Base-by-base conservation (phyloP, 169 alveolate species). In the Eimeria necatrix region DNA sequence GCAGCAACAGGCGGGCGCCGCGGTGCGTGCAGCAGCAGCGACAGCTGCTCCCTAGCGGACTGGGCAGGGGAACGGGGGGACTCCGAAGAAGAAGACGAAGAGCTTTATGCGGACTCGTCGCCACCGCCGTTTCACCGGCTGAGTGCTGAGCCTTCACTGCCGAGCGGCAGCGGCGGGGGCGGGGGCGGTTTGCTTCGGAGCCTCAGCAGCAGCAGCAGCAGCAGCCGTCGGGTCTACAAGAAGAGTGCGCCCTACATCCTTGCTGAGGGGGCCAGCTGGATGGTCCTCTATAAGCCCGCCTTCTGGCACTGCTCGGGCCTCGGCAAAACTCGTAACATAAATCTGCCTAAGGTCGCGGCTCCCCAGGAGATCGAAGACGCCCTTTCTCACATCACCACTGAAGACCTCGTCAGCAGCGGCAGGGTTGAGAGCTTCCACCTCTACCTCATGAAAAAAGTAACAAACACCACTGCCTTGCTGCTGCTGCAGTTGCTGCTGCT, bases 291-390 rank as follows among this genome's bases (percentile, higher is more conserved):
- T 52, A 96, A 96, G 56, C 97, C 97, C 24, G 97, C 97, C 6
- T 96, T 95, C 73, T 96, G 96, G 95, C 97, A 96, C 84, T 96
- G 97, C 70, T 96, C 97, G 16, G 97, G 97, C 4, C 81, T 95
- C 41, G 94, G 97, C 20, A 68, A 95, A 4, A 95, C 95, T 81
- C 91, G 95, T 20, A 84, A 94, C 16, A 86, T 95, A 26, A 85
- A 85, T 12, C 76, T 93, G 14, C 87, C 95, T 9, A 49, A 59
- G 41, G 85, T 83, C 8, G 78, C 52, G 24, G 71, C 81, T 16
- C 26, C 81, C 16, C 91, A 84, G 84, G 96, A 96, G 56, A 94
- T 96, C 22, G 94, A 95, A 26, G 93, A 95, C 49, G 95, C 96
- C 22, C 96, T 96, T 26, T 92, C 94, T 18, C 95, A 89, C 71